A percentile compares a stretch with the other conserved stretches of the same genome.
These are phyloP conservation scores for Trichoderma cornu-damae DNA, from an alignment of 2,329 filamentous ascomycete genomes.

Conservation along the genomic window DNA sequence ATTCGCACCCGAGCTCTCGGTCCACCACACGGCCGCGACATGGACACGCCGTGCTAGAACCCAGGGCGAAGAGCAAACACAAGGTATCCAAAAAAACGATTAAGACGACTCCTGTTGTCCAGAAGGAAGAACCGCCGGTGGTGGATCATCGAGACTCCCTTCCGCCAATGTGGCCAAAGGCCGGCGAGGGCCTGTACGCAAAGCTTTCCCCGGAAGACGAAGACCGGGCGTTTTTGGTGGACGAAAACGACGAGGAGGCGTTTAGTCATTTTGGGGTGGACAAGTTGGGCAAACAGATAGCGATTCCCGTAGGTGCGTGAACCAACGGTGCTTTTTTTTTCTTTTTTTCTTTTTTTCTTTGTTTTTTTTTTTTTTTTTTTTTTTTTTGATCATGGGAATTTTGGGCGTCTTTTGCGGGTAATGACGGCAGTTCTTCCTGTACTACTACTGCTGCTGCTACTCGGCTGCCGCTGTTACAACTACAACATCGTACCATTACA, in stretches of 20 bases:
- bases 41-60: slow-evolving; percentile 27
- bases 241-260: slow-evolving; percentile 39
- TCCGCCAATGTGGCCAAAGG: slow-evolving; percentile 38
- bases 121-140: slow-evolving; percentile 27
- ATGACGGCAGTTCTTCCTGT: not conserved
- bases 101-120: slow-evolving; percentile 28
- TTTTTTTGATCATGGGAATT: no score
- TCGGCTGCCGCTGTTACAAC: no score
- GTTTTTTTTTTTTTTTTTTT: no score
- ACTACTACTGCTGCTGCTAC: no score
- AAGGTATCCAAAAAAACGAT: slow-evolving; percentile 33
- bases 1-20: slow-evolving; percentile 16
- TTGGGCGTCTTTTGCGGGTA: not conserved
- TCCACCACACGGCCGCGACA: slow-evolving; percentile 24
- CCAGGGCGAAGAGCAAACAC: slow-evolving; percentile 29
- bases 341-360: not conserved
- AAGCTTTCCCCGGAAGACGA: slow-evolving; percentile 35
- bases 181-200: slow-evolving; percentile 38
- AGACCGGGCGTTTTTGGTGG: slow-evolving; percentile 34
- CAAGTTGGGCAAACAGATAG: slow-evolving; percentile 34
- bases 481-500: not conserved
- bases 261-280: slow-evolving; percentile 43
- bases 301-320: slow-evolving; percentile 29
- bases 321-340: not conserved
- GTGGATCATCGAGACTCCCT: slow-evolving; percentile 33